Evolutionary conservation across 1,139 yeast genomes (phyloP).

Genomic region (Taphrina flavorubra): DNA sequence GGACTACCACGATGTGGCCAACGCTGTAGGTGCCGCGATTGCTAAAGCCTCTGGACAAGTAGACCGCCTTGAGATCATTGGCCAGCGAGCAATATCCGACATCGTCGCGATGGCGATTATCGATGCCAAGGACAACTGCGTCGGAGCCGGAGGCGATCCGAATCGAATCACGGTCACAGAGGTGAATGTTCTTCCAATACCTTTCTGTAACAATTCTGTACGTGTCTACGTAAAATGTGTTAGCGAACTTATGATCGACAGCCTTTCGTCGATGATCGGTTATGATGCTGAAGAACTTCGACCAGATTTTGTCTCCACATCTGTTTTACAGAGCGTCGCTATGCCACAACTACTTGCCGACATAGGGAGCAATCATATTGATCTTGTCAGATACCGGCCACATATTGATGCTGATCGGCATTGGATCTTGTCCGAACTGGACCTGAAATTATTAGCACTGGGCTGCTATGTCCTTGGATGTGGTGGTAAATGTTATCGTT

Average conservation of each 20-base stretch:
- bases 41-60: constrained; percentile 53
- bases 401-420: constrained; percentile 51
- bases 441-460: constrained; percentile 55
- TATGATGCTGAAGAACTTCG: background rate
- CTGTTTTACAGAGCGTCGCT: background rate
- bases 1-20: constrained; percentile 55
- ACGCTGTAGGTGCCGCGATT: constrained; percentile 59
- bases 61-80: constrained; percentile 47
- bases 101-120: constrained; percentile 40
- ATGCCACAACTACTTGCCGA: background rate
- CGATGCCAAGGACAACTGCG: constrained; percentile 45
- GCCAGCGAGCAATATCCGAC: constrained; percentile 42
- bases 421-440: constrained; percentile 55
- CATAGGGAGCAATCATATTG: constrained; percentile 9
- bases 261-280: background rate
- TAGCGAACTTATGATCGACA: constrained; percentile 45
- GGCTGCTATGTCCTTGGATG: constrained; percentile 60
- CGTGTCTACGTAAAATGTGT: constrained; percentile 46
- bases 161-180: constrained; percentile 45
- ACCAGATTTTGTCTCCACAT: background rate
- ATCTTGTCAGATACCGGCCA: constrained; percentile 52
- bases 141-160: constrained; percentile 45
- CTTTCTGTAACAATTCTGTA: constrained; percentile 44
- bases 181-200: constrained; percentile 45
- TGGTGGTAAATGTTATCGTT: constrained; percentile 49